Conservation (phyloP, 768 basidiomycete genomes). For the Cyathus striatus region DNA sequence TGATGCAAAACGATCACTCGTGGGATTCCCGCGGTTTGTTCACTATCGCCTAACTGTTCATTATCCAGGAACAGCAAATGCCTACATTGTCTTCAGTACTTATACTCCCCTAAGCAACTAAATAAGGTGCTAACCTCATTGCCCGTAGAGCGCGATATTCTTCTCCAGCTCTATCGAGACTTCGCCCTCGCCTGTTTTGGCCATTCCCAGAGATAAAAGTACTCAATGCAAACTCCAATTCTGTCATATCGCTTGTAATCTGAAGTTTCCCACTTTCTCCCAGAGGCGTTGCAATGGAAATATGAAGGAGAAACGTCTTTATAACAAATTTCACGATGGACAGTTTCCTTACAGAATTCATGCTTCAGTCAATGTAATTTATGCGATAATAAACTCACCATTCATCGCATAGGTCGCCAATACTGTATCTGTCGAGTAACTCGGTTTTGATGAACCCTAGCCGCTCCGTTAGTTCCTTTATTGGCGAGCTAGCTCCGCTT, state of each 20-base stretch:
- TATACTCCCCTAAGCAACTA: neutral
- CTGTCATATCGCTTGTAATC: slow-evolving; percentile 93
- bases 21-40: slow-evolving; percentile 72
- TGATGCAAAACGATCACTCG: slow-evolving; percentile 88
- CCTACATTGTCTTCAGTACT: slow-evolving; percentile 29
- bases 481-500: slow-evolving; percentile 75
- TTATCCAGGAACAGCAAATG: slow-evolving; percentile 90
- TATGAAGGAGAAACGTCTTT: slow-evolving; percentile 84
- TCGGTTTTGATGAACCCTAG: slow-evolving; percentile 77
- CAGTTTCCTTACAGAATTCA: slow-evolving; percentile 44
- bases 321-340: slow-evolving; percentile 77
- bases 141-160: slow-evolving; percentile 85
- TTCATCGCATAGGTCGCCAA: slow-evolving; percentile 66
- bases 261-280: slow-evolving; percentile 93
- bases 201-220: slow-evolving; percentile 63
- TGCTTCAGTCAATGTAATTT: neutral
- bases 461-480: slow-evolving; percentile 90
- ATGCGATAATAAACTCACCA: slow-evolving; percentile 55
- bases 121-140: slow-evolving; percentile 57
- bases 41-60: slow-evolving; percentile 54
- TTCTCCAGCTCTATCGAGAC: slow-evolving; percentile 73
- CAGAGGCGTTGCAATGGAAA: slow-evolving; percentile 88
- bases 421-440: slow-evolving; percentile 60
- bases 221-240: slow-evolving; percentile 88
- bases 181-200: slow-evolving; percentile 55